Evolutionary conservation across 2,329 filamentous ascomycete species (phyloP).

Genomic region (Paecilomyces niveus): DNA sequence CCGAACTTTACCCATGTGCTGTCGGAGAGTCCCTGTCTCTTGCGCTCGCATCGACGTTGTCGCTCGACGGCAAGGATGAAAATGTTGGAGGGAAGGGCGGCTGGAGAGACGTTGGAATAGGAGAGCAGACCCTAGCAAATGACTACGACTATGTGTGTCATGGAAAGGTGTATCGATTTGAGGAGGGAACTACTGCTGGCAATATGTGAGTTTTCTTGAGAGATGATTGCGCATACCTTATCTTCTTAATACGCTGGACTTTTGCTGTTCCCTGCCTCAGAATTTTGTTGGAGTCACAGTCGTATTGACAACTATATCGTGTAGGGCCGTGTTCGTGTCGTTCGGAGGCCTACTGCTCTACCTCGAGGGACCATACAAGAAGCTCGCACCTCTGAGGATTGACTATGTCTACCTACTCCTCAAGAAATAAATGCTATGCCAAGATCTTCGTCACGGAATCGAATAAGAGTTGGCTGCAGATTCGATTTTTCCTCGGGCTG

Average conservation of each 20-base stretch:
- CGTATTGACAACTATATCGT: conserved; percentile 18
- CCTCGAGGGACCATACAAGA: conserved; percentile 90
- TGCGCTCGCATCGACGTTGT: conserved; percentile 75
- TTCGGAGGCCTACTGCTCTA: conserved; percentile 89
- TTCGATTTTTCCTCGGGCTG: conserved; percentile 2
- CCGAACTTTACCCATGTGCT: conserved; percentile 74
- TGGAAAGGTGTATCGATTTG: conserved; percentile 47
- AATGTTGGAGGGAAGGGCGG: conserved; percentile 50
- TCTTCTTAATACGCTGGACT: neutral
- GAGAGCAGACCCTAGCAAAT: conserved; percentile 48
- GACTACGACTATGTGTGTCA: conserved; percentile 47
- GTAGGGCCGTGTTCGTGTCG: conserved; percentile 84
- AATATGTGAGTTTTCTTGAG: conserved; percentile 62
- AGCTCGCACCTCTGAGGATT: conserved; percentile 82
- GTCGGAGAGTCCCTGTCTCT: conserved; percentile 72
- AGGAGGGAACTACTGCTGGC: conserved; percentile 57
- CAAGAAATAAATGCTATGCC: conserved; percentile 63
- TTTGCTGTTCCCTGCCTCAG: neutral
- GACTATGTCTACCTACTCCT: conserved; percentile 90
- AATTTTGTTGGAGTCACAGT: neutral
- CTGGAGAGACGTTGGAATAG: conserved; percentile 67
- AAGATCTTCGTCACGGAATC: conserved; percentile 1
- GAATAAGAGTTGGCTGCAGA: conserved; percentile 1
- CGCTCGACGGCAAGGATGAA: conserved; percentile 79
- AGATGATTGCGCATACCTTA: neutral